A percentile compares a stretch with the other conserved stretches of the same genome.
Conservation (phyloP, 352 stramenopile species). For the Thraustochytrium sp. region DNA sequence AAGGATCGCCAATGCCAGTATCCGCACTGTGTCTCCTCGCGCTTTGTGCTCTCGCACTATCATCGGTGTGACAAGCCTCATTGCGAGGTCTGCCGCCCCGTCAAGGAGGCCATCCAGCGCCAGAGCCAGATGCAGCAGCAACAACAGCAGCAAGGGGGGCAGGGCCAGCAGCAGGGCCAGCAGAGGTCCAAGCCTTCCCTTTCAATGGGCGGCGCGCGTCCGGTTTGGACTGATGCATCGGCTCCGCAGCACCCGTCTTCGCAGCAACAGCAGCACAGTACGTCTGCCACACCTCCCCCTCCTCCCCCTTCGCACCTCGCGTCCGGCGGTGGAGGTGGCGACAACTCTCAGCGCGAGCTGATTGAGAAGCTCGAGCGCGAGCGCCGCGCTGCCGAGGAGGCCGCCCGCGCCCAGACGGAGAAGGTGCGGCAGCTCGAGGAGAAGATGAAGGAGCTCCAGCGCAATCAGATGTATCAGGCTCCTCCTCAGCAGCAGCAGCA, state of each 20-base stretch:
- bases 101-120: slow-evolving; percentile 52
- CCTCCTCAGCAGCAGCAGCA: slow-evolving; percentile 16
- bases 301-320: neutral
- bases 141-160: neutral
- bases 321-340: neutral
- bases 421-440: neutral
- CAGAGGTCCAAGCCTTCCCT: no score
- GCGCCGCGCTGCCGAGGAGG: neutral
- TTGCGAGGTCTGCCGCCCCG: slow-evolving; percentile 92
- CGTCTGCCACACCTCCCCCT: neutral
- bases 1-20: slow-evolving; percentile 93
- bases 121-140: neutral
- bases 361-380: neutral
- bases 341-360: neutral
- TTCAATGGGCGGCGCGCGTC: no score
- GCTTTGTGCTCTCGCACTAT: slow-evolving; percentile 97
- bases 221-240: no score
- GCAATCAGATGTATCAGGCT: no score
- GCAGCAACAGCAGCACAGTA: no score
- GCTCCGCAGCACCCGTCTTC: no score
- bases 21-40: slow-evolving; percentile 96
- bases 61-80: slow-evolving; percentile 94
- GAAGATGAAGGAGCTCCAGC: neutral
- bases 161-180: neutral
- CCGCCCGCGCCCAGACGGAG: neutral